Evolutionary conservation across 768 basidiomycete genomes (phyloP), one percentile per base, ranked within the genome.

Genomic region (Phlebiopsis gigantea): DNA sequence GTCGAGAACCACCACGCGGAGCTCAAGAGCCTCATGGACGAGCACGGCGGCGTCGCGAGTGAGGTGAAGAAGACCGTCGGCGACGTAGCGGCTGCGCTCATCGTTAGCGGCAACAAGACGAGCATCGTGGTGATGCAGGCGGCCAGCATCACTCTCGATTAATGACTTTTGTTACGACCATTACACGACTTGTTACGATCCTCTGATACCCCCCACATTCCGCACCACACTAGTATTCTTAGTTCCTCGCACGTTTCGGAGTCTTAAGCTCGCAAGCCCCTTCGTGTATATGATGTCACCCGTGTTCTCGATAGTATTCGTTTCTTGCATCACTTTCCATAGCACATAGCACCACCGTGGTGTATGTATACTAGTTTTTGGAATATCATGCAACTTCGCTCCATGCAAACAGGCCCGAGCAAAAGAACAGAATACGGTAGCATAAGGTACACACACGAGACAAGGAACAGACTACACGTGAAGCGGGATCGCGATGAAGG

Each of bases 41-140:
- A 82, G 60, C 76, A 85, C 61, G 63, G 65, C 8, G 62, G 57
- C 26, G 75, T 87, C 4, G 79, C 80, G 0, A 65, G 75, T 3
- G 89, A 90, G 65, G 82, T 93, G 57, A 76, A 79, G 67, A 87
- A 88, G 73, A 93, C 93, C 21, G 76, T 96, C 24, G 95, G 95
- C 2, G 90, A 95, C 67, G 85, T 90, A 17, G 90, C 84, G 2
- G 81, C 86, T 41, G 85, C 85, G 45, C 81, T 95, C 67, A 81
- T 93, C 12, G 73, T 85, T 2, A 75, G 82, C 5, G 81, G 80
- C 1, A 73, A 76, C 50, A 79, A 79, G 31, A 74, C 77, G 43
- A 87, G 82, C 19, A 63, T 90, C 41, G 72, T 90, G 31, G 87
- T 92, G 1, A 65, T 92, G 30, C 90, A 91, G 72, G 82, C 84